Evolutionary conservation across 2,329 filamentous ascomycete genomes (phyloP), one percentile per base, ranked within the genome.

Genomic region (Coniochaeta ligniaria): DNA sequence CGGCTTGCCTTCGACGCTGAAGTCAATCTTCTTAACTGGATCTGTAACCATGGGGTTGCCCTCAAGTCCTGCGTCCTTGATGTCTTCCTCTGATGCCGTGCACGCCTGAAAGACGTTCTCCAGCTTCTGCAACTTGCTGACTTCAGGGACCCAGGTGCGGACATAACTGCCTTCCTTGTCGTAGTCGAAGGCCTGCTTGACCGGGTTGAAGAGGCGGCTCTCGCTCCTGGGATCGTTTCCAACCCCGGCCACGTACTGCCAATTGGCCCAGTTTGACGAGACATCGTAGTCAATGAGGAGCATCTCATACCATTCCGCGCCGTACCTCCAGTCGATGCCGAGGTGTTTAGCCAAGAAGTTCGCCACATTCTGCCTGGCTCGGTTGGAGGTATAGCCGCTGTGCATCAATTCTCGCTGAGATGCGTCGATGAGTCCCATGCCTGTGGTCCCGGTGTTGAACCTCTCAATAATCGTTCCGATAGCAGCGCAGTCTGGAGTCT

Each of bases 261-360:
- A 93, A 67, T 92, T 92, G 11, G 86, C 86, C 89, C 89, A 94
- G 66, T 93, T 93, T 62, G 82, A 88, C 16, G 83, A 85, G 0
- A 89, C 81, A 66, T 94, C 90, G 69, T 93, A 92, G 70, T 95
- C 91, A 33, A 88, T 78, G 3, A 93, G 78, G 68, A 89, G 76
- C 69, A 82, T 84, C 70, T 94, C 90, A 68, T 93, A 94, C 88
- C 89, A 94, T 70, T 93, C 90, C 0, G 90, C 91, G 0, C 90
- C 91, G 16, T 90, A 80, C 0, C 89, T 83, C 91, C 91, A 95
- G 72, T 94, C 90, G 24, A 94, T 85, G 1, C 81, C 80, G 3
- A 93, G 76, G 63, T 91, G 88, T 65, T 91, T 91, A 0, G 88
- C 74, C 1, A 93, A 75, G 69, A 91, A 94, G 17, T 81, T 88